phyloP scores from a whole-genome alignment of 345 rosid species.

The Turnera subulata region DNA sequence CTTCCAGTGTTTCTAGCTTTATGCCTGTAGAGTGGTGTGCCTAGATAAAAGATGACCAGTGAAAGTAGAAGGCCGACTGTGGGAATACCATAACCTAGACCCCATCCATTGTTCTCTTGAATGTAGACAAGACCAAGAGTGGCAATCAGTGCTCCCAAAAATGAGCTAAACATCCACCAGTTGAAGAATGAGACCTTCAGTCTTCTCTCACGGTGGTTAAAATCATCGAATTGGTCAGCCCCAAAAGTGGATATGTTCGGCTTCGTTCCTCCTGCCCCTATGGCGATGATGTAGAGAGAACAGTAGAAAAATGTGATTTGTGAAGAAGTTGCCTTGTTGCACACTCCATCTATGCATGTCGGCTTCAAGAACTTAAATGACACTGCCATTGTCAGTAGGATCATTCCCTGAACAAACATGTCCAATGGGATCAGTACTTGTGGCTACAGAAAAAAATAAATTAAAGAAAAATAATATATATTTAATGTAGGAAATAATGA shows the following conservation, averaged over 20 bases:
- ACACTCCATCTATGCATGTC: conserved; percentile 52
- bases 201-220: conserved; percentile 45
- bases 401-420: conserved; percentile 99
- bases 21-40: conserved; percentile 82
- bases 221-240: conserved; percentile 92
- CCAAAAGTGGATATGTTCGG: conserved; percentile 95
- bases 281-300: conserved; percentile 70
- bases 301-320: conserved; percentile 67
- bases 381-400: conserved; percentile 66
- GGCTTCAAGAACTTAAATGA: conserved; percentile 65
- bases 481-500: no score
- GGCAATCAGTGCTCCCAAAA: conserved; percentile 70
- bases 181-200: conserved; percentile 85
- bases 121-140: conserved; percentile 80
- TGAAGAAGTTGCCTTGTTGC: conserved; percentile 64
- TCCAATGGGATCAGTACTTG: no score
- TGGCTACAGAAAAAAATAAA: no score
- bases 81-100: conserved; percentile 82
- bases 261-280: conserved; percentile 89
- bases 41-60: conserved; percentile 60
- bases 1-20: conserved; percentile 55
- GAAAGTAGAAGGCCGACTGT: conserved; percentile 67
- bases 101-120: conserved; percentile 91
- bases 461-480: no score
- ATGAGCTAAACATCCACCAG: conserved; percentile 96